Conservation (phyloP, 208 protist species). For the Crithidia mellificae region DNA sequence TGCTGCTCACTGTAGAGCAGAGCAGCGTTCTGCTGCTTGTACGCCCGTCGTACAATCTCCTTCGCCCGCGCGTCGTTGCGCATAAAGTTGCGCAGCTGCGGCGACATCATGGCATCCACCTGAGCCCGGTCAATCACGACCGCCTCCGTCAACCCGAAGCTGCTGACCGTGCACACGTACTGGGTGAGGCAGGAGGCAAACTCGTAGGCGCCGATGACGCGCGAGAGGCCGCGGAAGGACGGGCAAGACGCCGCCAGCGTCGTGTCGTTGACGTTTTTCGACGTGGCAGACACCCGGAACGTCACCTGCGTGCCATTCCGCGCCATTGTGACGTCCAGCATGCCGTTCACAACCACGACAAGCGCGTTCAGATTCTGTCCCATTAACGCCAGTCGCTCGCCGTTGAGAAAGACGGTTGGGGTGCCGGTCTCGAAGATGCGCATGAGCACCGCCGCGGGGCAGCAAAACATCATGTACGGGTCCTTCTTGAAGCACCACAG, state of each 20-base stretch:
- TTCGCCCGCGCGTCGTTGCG: constrained; percentile 40
- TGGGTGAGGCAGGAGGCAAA: constrained; percentile 59
- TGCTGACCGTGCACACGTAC: constrained; percentile 73
- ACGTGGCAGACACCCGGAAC: constrained; percentile 17
- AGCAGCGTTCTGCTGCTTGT: constrained; percentile 47
- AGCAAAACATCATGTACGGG: constrained; percentile 75
- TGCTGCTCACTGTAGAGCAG: constrained; percentile 44
- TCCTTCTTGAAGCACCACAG: constrained; percentile 54
- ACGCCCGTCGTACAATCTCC: constrained; percentile 54
- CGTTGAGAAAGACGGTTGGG: constrained; percentile 73
- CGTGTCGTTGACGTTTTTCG: constrained; percentile 3
- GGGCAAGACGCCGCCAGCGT: not conserved
- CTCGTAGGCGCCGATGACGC: constrained; percentile 81
- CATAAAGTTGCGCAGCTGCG: constrained; percentile 52
- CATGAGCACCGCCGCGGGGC: constrained; percentile 30
- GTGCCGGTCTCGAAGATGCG: constrained; percentile 63
- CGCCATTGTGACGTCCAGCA: constrained; percentile 67
- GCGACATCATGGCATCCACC: constrained; percentile 54
- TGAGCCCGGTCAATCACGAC: constrained; percentile 58
- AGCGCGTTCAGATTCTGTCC: constrained; percentile 66
- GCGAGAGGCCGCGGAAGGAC: constrained; percentile 31
- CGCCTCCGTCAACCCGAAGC: constrained; percentile 77
- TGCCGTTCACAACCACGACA: constrained; percentile 62
- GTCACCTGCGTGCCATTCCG: constrained; percentile 51
- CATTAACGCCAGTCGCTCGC: constrained; percentile 72